Percentiles rank a stretch among this genome's conserved stretches.
Conservation (phyloP, 768 basidiomycete species). For the Macrolepiota dolichaula region DNA sequence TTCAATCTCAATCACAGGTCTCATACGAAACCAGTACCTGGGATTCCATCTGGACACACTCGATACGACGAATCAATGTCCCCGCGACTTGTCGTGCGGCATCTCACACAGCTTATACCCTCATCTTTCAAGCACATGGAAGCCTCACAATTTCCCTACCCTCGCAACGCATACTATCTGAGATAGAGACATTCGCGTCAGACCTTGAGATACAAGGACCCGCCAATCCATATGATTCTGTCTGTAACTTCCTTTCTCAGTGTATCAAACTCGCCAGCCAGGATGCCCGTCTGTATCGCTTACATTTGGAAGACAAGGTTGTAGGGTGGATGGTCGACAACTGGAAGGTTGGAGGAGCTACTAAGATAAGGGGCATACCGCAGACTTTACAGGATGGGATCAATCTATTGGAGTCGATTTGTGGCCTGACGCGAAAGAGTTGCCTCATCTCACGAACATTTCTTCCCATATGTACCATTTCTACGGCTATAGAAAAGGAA, state of each 20-base stretch:
- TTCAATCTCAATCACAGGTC: slow-evolving; percentile 9
- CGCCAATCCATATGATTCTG: slow-evolving; percentile 81
- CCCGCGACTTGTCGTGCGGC: slow-evolving; percentile 77
- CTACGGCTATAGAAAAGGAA: slow-evolving; percentile 58
- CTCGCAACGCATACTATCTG: slow-evolving; percentile 55
- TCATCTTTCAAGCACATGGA: slow-evolving; percentile 28
- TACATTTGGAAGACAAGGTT: slow-evolving; percentile 86
- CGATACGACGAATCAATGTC: slow-evolving; percentile 68
- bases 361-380: slow-evolving; percentile 34
- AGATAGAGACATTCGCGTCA: slow-evolving; percentile 76
- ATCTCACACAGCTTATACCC: slow-evolving; percentile 59
- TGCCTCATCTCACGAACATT: slow-evolving; percentile 44
- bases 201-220: slow-evolving; percentile 93
- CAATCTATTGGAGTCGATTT: slow-evolving; percentile 59
- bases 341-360: slow-evolving; percentile 46
- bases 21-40: slow-evolving; percentile 43
- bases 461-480: slow-evolving; percentile 70
- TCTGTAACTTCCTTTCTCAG: slow-evolving; percentile 75
- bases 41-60: slow-evolving; percentile 81
- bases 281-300: slow-evolving; percentile 79
- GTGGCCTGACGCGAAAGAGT: slow-evolving; percentile 46
- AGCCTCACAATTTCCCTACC: slow-evolving; percentile 30
- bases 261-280: slow-evolving; percentile 71
- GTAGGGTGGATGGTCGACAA: slow-evolving; percentile 75
- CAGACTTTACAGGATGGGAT: slow-evolving; percentile 61